Percentiles rank a stretch among this genome's conserved stretches.
These are phyloP conservation scores for Peronospora farinosa DNA, from an alignment of 352 stramenopile genomes.

Conservation along the genomic window DNA sequence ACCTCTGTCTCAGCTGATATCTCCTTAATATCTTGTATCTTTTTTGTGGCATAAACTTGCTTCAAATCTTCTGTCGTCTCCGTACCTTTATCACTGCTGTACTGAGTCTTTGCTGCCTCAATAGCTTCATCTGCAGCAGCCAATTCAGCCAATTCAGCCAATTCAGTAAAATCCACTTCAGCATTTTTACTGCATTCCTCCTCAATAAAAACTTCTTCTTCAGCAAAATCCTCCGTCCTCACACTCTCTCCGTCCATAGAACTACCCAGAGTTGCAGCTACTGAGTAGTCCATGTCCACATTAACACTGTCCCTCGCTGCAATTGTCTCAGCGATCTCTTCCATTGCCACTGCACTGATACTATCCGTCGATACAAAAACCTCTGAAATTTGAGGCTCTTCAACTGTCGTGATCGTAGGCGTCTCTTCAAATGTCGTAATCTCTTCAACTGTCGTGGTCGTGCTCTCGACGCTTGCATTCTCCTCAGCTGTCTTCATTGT, in stretches of 20 bases:
- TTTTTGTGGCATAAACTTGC: neutral
- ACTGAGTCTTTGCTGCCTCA: neutral
- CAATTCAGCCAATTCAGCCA: conserved; percentile 23
- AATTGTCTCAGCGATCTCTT: conserved; percentile 7
- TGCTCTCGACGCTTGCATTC: neutral
- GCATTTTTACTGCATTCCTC: conserved; percentile 18
- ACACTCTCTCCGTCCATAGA: conserved; percentile 25
- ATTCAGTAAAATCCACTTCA: conserved; percentile 16
- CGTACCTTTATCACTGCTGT: neutral
- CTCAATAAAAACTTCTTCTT: conserved; percentile 11
- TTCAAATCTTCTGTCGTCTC: neutral
- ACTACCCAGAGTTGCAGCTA: conserved; percentile 21
- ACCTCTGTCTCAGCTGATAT: neutral
- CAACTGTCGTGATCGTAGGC: neutral
- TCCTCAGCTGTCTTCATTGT: neutral
- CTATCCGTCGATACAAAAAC: neutral
- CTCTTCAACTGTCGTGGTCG: neutral
- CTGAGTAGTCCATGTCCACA: conserved; percentile 16
- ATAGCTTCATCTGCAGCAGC: conserved; percentile 3
- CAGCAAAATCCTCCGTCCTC: conserved; percentile 19
- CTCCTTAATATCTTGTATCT: neutral
- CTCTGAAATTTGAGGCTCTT: neutral
- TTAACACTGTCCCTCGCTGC: neutral
- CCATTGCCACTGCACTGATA: conserved; percentile 7
- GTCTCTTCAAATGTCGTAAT: neutral